Base-by-base conservation (phyloP, 768 basidiomycete species). In the Nidularia pulvinata region DNA sequence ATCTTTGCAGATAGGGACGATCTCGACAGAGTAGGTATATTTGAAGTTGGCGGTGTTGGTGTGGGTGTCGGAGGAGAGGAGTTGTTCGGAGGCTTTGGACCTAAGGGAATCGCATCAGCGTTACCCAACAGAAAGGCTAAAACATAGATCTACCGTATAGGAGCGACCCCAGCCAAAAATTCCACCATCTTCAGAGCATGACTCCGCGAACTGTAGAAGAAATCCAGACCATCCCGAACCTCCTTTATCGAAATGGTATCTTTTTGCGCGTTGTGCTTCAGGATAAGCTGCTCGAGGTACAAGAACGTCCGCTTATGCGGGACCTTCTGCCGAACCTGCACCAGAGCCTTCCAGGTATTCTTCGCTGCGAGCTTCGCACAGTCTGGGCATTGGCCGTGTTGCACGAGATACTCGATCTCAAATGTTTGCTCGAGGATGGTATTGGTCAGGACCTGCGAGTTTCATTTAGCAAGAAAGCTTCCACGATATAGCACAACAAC, bases 301-400 rank as follows among this genome's bases (percentile, higher is more conserved):
- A 99, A 72, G 77, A 99, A 99, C 1, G 97, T 98, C 53, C 97
- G 86, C 73, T 99, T 99, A 69, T 99, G 97, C 4, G 93, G 80
- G 43, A 98, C 97, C 71, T 99, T 98, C 68, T 99, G 97, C 46
- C 97, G 88, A n/a, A 98, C 94, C 76, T 98, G 97, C 1, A 99
- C 95, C 36, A 94, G 80, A 1, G 96, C 94, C 65, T 94, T 95
- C 97, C 96, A 98, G 0, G 95, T 98, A 67, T 98, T 98, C 75
- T 98, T 99, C 2, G 97, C 97, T 0, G 97, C 97, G 4, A 98
- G 82, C 61, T 85, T 88, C 1, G 96, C 79, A 64, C 97, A 99
- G 59, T 95, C 93, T 0, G 93, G 87, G 69, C 97, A 99, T 74
- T 99, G 97, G 0, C 91, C 91, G 60, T 95, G 84, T 61, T 95